Conservation (phyloP, 768 basidiomycete species). For the Suillus subaureus region DNA sequence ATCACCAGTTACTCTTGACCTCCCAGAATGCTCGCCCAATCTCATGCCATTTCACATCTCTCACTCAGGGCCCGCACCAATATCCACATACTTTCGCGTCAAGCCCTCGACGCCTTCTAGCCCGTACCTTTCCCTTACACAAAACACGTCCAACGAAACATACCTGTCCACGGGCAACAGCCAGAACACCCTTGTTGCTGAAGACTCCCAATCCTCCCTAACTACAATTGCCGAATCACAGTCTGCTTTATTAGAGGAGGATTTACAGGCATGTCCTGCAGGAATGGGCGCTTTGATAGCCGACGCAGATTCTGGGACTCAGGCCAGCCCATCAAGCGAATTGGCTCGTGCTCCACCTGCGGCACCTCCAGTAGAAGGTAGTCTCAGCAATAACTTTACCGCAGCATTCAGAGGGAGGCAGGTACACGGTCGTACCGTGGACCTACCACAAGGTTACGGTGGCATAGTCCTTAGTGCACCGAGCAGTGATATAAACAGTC, state of each 20-base stretch:
- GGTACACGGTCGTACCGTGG: slow-evolving; percentile 65
- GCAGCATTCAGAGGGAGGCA: slow-evolving; percentile 78
- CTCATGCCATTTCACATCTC: slow-evolving; percentile 85
- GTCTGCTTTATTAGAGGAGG: background rate
- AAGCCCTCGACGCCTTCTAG: slow-evolving; percentile 33
- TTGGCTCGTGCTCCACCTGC: background rate
- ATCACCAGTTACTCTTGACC: slow-evolving; percentile 12
- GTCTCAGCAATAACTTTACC: slow-evolving; percentile 36
- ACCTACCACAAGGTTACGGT: slow-evolving; percentile 64
- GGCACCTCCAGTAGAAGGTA: background rate
- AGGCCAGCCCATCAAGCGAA: background rate
- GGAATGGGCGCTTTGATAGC: background rate
- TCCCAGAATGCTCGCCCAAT: slow-evolving; percentile 55
- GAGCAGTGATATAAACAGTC: slow-evolving; percentile 15
- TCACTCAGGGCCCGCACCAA: slow-evolving; percentile 69
- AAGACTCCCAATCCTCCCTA: slow-evolving; percentile 11
- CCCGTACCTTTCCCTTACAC: slow-evolving; percentile 8
- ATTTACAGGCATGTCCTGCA: background rate
- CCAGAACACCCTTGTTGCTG: background rate
- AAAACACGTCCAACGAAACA: background rate
- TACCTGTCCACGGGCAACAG: background rate
- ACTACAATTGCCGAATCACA: slow-evolving; percentile 10
- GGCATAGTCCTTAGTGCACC: slow-evolving; percentile 60
- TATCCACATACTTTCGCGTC: slow-evolving; percentile 74
- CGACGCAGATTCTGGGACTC: slow-evolving; percentile 12